phyloP scores from a whole-genome alignment of 495 filamentous ascomycete species.

The Podospora sp. region DNA sequence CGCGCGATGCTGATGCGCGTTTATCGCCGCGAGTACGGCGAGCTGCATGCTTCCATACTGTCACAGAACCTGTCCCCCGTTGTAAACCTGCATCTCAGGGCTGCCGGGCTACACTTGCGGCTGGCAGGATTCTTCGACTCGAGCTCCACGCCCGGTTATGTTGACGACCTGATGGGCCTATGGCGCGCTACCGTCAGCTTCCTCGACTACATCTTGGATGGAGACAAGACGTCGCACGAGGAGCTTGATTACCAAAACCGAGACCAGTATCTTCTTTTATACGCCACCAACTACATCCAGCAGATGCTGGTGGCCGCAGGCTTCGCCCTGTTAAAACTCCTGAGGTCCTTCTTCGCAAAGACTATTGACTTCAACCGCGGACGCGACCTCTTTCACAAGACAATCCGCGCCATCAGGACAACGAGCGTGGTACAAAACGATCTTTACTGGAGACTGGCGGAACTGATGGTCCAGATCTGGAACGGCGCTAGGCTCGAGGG shows the following conservation, averaged over 20 bases:
- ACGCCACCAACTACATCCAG: conserved; percentile 82
- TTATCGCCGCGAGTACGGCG: conserved; percentile 58
- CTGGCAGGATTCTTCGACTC: conserved; percentile 89
- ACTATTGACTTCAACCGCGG: conserved; percentile 76
- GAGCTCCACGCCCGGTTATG: conserved; percentile 70
- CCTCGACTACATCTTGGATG: conserved; percentile 69
- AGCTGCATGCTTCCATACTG: conserved; percentile 55
- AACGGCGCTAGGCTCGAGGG: conserved; percentile 65
- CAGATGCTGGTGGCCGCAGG: conserved; percentile 91
- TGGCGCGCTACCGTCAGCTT: conserved; percentile 76
- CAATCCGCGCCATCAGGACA: conserved; percentile 73
- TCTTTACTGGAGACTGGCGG: conserved; percentile 79
- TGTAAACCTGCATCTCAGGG: conserved; percentile 72
- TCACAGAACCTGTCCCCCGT: conserved; percentile 58
- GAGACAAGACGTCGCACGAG: conserved; percentile 38
- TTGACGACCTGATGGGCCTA: conserved; percentile 73
- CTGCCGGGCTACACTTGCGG: conserved; percentile 79
- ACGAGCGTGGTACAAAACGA: conserved; percentile 84
- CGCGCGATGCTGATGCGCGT: conserved; percentile 66
- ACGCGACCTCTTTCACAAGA: conserved; percentile 70
- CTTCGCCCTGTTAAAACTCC: conserved; percentile 81
- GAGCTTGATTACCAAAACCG: conserved; percentile 32
- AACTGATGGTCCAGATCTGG: conserved; percentile 93
- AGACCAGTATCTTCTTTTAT: conserved; percentile 60
- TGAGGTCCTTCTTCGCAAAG: conserved; percentile 78